Percentiles rank a stretch among this genome's conserved stretches.
These are phyloP conservation scores for Ganoderma multipileum DNA, from an alignment of 1,284 basidiomycete genomes.

Conservation along the genomic window DNA sequence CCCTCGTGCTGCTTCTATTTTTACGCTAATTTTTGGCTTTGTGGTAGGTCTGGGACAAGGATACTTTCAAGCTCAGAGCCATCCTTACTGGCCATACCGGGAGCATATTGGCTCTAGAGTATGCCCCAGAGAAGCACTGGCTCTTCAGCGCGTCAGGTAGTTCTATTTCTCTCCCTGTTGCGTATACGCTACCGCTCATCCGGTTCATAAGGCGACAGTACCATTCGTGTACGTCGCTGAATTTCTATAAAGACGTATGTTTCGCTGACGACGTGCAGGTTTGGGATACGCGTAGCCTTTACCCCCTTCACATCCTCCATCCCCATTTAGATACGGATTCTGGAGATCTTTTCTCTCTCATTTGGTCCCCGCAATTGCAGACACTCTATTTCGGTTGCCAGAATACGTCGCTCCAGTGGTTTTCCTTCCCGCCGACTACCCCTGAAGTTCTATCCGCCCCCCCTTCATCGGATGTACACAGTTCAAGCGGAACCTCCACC, in stretches of 20 bases:
- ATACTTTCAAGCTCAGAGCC: constrained; percentile 71
- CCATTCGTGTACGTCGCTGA: constrained; percentile 68
- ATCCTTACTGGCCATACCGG: constrained; percentile 87
- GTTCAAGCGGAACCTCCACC: constrained; percentile 54
- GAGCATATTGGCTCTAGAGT: constrained; percentile 84
- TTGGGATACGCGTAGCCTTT: constrained; percentile 82
- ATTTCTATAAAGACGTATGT: background rate
- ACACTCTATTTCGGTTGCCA: constrained; percentile 91
- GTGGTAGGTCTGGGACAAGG: constrained; percentile 82
- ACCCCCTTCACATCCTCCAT: constrained; percentile 78
- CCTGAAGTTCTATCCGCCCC: constrained; percentile 12
- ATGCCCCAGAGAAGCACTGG: constrained; percentile 82
- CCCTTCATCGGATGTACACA: constrained; percentile 31
- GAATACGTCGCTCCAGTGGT: constrained; percentile 90
- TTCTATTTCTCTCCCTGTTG: background rate
- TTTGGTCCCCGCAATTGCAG: constrained; percentile 76
- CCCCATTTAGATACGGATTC: constrained; percentile 87
- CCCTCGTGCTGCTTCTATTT: constrained; percentile 4
- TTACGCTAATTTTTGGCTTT: constrained; percentile 7
- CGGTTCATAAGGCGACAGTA: constrained; percentile 73
- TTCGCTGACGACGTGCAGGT: constrained; percentile 49
- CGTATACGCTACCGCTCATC: constrained; percentile 14
- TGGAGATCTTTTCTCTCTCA: constrained; percentile 91
- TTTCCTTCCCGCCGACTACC: constrained; percentile 57
- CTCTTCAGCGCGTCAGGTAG: constrained; percentile 85